These are phyloP conservation scores for Rhynchosporium graminicola DNA, from an alignment of 2,329 filamentous ascomycete species.

Conservation along the genomic window DNA sequence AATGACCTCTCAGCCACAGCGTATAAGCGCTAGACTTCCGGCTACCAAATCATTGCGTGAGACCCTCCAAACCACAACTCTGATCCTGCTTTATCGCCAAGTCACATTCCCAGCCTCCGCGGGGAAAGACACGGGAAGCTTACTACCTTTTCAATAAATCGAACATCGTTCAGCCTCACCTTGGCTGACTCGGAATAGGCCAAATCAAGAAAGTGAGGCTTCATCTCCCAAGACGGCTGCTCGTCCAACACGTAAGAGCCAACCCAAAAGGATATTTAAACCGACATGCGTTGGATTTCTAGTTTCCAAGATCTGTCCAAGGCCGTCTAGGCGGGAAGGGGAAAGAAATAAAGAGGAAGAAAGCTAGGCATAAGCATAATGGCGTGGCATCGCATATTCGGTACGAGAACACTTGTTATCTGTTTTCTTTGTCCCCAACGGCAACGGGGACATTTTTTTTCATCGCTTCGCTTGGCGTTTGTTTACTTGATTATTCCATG, in stretches of 20 bases:
- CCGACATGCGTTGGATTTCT: neutral
- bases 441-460: no score
- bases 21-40: no score
- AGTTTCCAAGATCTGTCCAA: neutral
- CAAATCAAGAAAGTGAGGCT: neutral
- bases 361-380: conserved; percentile 6
- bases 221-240: neutral
- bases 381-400: conserved; percentile 5
- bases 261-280: neutral
- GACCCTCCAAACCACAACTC: no score
- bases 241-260: neutral
- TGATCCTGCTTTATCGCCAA: no score
- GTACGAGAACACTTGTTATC: neutral
- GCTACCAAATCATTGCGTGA: no score
- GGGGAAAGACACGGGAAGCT: no score
- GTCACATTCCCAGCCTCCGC: no score
- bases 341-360: neutral
- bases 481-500: neutral
- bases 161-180: conserved; percentile 8
- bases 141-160: neutral
- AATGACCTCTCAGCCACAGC: no score
- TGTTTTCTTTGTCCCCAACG: no score
- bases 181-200: neutral
- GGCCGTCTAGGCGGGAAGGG: neutral
- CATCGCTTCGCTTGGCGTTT: neutral